phyloP scores from a whole-genome alignment of 345 rosid genomes.

The Nephelium lappaceum region DNA sequence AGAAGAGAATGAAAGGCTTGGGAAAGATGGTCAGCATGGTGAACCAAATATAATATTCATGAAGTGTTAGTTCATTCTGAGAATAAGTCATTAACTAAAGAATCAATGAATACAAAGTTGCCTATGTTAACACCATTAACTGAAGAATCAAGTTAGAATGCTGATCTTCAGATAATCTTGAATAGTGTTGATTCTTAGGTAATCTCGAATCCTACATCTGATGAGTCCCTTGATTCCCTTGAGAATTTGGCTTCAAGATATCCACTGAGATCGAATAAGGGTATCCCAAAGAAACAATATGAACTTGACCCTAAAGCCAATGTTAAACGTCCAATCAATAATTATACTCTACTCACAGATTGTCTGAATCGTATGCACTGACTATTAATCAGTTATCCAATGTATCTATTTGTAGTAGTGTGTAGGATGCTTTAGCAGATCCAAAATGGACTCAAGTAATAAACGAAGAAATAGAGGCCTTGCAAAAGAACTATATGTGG shows the following conservation, averaged over 20 bases:
- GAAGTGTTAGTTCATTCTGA: too few relatives aligned
- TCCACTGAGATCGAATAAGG: neutral
- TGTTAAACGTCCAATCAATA: neutral
- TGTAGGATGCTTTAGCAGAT: too few relatives aligned
- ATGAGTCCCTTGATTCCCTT: neutral
- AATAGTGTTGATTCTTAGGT: neutral
- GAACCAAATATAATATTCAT: too few relatives aligned
- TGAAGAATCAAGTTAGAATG: neutral
- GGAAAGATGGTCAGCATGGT: neutral
- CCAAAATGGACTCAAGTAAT: too few relatives aligned
- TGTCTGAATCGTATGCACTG: conserved; percentile 2
- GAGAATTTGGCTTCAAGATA: neutral
- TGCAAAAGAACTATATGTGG: too few relatives aligned
- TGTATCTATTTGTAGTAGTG: too few relatives aligned
- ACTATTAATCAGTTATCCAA: too few relatives aligned
- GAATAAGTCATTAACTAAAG: too few relatives aligned
- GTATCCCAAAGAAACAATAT: conserved; percentile 6
- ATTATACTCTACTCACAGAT: neutral
- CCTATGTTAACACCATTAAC: neutral
- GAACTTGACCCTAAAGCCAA: conserved; percentile 6
- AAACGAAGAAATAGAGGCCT: too few relatives aligned
- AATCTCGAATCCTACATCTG: neutral
- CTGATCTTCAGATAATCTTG: too few relatives aligned
- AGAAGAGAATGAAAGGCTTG: neutral
- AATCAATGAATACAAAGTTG: neutral